Conservation (phyloP, 805 yeast species). For the Candida taoyuanica region DNA sequence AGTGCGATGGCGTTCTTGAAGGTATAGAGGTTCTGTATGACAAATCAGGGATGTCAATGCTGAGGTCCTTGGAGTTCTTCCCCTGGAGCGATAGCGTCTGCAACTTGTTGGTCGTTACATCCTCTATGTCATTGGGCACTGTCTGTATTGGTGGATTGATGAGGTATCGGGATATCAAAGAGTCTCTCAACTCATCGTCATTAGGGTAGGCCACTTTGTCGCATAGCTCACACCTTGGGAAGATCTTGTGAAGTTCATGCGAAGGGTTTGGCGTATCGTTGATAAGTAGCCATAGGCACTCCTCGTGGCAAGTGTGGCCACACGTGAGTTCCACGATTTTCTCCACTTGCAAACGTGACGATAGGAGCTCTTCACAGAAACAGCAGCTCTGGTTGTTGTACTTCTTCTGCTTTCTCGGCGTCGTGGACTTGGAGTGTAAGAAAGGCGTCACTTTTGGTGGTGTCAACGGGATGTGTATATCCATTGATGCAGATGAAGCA, state of each 20-base stretch:
- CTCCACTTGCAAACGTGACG: constrained; percentile 35
- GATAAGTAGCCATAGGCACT: constrained; percentile 34
- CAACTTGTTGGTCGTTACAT: constrained; percentile 7
- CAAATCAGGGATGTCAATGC: constrained; percentile 19
- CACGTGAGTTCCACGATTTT: constrained; percentile 36
- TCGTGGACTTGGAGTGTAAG: constrained; percentile 11
- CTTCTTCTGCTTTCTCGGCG: constrained; percentile 18
- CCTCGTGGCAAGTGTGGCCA: constrained; percentile 43
- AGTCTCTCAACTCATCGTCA: constrained; percentile 20
- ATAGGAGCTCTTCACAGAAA: constrained; percentile 39
- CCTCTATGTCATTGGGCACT: neutral
- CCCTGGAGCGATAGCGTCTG: constrained; percentile 17
- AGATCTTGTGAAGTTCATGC: constrained; percentile 15
- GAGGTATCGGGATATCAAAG: constrained; percentile 19
- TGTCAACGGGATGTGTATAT: neutral
- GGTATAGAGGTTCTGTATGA: too few relatives aligned
- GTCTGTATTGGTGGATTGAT: constrained; percentile 8
- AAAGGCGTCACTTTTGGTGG: constrained; percentile 22
- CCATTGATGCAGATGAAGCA: neutral
- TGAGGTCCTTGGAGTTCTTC: constrained; percentile 26
- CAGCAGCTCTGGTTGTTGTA: constrained; percentile 30
- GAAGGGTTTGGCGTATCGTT: constrained; percentile 5
- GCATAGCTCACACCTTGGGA: constrained; percentile 24
- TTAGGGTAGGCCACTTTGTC: constrained; percentile 19
- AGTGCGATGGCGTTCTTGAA: neutral